A percentile compares a stretch with the other conserved stretches of the same genome.
Evolutionary conservation across 2,329 filamentous ascomycete species (phyloP).

Genomic region (Dothiorella sarmentorum): DNA sequence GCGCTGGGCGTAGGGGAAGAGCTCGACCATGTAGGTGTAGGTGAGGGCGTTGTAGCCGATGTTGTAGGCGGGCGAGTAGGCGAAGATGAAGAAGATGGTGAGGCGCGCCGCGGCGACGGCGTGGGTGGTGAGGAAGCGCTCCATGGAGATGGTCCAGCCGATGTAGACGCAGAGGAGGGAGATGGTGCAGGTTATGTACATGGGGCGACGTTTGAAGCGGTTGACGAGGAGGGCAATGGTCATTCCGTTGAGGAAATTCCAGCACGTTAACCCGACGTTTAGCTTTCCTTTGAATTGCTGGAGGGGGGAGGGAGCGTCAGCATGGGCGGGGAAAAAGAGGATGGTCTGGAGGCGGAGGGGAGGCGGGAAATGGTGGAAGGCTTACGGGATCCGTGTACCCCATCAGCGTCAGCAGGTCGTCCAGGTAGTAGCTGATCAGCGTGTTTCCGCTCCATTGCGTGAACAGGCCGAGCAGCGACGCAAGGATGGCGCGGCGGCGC

Average conservation of each 20-base stretch:
- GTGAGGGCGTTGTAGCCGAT: constrained; percentile 58
- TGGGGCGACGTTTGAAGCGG: constrained; percentile 53
- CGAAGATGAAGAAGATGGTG: constrained; percentile 54
- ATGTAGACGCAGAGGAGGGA: constrained; percentile 36
- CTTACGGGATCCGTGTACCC: constrained; percentile 56
- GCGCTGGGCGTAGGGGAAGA: constrained; percentile 48
- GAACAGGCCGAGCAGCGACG: constrained; percentile 59
- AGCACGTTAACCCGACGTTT: constrained; percentile 57
- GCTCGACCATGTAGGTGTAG: constrained; percentile 51
- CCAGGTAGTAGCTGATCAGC: constrained; percentile 65
- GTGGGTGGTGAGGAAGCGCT: constrained; percentile 36
- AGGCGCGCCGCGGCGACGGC: constrained; percentile 32
- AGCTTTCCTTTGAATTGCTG: constrained; percentile 53
- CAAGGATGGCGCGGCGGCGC: constrained; percentile 59
- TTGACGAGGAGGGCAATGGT: constrained; percentile 56
- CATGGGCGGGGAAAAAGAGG: no score
- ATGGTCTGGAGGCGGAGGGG: constrained; percentile 28
- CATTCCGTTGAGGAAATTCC: constrained; percentile 45
- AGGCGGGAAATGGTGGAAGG: no score
- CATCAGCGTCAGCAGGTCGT: constrained; percentile 58
- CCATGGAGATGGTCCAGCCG: constrained; percentile 39
- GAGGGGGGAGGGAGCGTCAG: no score
- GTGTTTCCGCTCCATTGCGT: constrained; percentile 68
- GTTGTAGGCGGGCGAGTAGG: constrained; percentile 52
- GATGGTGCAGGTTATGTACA: constrained; percentile 50